Conservation (phyloP, 2,329 filamentous ascomycete genomes). For the Ascochyta pisi region DNA sequence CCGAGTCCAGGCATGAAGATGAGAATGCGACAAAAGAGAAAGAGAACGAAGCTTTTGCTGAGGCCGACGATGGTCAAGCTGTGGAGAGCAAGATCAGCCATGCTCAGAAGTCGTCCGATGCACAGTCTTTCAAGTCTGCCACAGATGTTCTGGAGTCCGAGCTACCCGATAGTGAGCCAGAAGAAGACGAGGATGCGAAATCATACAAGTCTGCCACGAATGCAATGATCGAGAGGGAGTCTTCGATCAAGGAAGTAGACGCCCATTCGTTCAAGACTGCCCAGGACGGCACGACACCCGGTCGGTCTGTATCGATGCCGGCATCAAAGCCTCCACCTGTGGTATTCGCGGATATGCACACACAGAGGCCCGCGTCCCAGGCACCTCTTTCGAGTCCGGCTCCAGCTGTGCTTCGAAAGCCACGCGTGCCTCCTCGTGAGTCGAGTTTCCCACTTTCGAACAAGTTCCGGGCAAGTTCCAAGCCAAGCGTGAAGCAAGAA, state of each 20-base stretch:
- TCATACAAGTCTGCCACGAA: constrained; percentile 25
- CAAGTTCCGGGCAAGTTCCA: constrained; percentile 30
- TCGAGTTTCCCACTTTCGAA: constrained; percentile 28
- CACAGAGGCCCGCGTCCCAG: constrained; percentile 19
- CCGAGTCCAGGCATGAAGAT: constrained; percentile 31
- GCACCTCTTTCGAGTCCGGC: constrained; percentile 23
- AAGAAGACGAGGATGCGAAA: constrained; percentile 15
- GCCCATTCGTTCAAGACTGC: constrained; percentile 33
- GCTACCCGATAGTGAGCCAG: background rate
- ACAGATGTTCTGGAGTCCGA: constrained; percentile 28
- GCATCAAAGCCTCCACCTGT: constrained; percentile 20
- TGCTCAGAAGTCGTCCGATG: constrained; percentile 39
- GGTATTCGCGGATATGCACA: constrained; percentile 6
- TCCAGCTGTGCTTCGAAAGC: constrained; percentile 22
- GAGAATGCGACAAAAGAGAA: constrained; percentile 25
- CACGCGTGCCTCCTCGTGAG: constrained; percentile 20
- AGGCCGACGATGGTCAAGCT: background rate
- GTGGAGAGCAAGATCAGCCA: constrained; percentile 30
- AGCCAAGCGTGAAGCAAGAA: constrained; percentile 27
- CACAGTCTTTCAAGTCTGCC: constrained; percentile 45
- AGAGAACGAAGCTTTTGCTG: constrained; percentile 1
- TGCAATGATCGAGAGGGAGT: constrained; percentile 15
- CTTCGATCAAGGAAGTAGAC: constrained; percentile 28
- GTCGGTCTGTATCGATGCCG: constrained; percentile 27
- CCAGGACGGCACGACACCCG: constrained; percentile 29